Base-by-base conservation (phyloP, 257 asterid genomes). In the Solanum piurae region DNA sequence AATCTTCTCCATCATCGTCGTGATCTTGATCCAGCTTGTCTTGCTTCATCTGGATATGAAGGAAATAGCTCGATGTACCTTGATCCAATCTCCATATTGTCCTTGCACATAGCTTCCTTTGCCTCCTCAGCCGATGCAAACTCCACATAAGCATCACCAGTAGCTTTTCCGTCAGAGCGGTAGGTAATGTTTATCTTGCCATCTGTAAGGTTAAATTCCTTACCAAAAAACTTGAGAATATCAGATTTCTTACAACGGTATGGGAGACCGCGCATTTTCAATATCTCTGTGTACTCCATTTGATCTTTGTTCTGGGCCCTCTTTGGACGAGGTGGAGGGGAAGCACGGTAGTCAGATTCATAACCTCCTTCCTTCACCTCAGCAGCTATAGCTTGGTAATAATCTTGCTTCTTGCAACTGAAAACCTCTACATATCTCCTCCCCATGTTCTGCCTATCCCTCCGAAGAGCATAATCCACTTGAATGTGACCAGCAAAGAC, bases 371-470 rank as follows among this genome's bases (percentile, higher is more conserved):
- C 83, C 66, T 44, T 86, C 90, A 94, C 92, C 89, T 97, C 99
- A 71, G 98, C 90, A 77, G 99, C 99, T 84, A 96, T 93, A n/a
- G 99, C 98, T 66, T 91, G 91, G 86, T 97, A 96, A 88, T 96
- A 97, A 71, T 96, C 99, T 92, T 93, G 99, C 90, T 94, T 97
- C 86, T 92, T 95, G 95, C 99, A 96, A 88, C 94, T 92, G 89
- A 97, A 97, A 49, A 97, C 99, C 88, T 97, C 99, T 36, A 97
- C 99, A n/a, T 96, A 97, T 89, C 99, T 93, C 90, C 97, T 92
- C 64, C 99, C 99, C 92, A 97, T 95, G 92, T 95, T 96, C 88
- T 96, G 98, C 25, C 98, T 84, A 69, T 97, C 96, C 88, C 98
- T 93, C 87, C 92, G 94, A 40, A 96, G 98, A 73, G 99, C 98